phyloP scores from a whole-genome alignment of 1,284 basidiomycete genomes.

The Ustilago sp. region DNA sequence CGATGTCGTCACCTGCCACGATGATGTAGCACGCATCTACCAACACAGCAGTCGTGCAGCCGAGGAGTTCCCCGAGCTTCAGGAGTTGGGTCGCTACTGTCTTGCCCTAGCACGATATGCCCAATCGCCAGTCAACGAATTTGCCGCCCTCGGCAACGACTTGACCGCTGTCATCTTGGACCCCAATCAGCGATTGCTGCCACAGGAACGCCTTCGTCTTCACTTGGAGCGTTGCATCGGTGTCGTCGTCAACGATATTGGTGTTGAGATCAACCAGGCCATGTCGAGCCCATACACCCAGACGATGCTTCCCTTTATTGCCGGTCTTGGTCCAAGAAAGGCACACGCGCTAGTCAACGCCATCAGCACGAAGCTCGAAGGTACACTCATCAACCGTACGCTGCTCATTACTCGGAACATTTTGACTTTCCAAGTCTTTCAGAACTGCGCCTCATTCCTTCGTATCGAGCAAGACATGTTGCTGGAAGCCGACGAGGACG shows the following conservation, averaged over 20 bases:
- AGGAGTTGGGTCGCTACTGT: conserved; percentile 89
- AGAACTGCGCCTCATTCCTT: conserved; percentile 78
- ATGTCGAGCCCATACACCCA: conserved; percentile 88
- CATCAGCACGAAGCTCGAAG: conserved; percentile 62
- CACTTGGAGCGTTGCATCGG: conserved; percentile 89
- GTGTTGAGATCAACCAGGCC: conserved; percentile 94
- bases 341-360: conserved; percentile 81
- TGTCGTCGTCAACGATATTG: conserved; percentile 88
- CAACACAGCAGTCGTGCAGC: conserved; percentile 88
- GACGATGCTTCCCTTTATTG: conserved; percentile 86
- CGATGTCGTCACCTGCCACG: conserved; percentile 82
- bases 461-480: conserved; percentile 74
- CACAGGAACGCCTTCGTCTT: conserved; percentile 83
- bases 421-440: conserved; percentile 60
- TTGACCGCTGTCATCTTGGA: conserved; percentile 71
- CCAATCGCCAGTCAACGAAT: conserved; percentile 82
- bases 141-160: conserved; percentile 64
- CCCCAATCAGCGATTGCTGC: conserved; percentile 81
- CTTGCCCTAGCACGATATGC: conserved; percentile 91
- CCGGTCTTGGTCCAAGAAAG: conserved; percentile 94
- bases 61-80: conserved; percentile 85
- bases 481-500: conserved; percentile 75
- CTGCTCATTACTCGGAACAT: conserved; percentile 56
- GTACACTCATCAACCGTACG: conserved; percentile 64
- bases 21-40: conserved; percentile 93